Base-by-base conservation (phyloP, 1,139 yeast genomes). In the Nakaseomyces nivariensis region DNA sequence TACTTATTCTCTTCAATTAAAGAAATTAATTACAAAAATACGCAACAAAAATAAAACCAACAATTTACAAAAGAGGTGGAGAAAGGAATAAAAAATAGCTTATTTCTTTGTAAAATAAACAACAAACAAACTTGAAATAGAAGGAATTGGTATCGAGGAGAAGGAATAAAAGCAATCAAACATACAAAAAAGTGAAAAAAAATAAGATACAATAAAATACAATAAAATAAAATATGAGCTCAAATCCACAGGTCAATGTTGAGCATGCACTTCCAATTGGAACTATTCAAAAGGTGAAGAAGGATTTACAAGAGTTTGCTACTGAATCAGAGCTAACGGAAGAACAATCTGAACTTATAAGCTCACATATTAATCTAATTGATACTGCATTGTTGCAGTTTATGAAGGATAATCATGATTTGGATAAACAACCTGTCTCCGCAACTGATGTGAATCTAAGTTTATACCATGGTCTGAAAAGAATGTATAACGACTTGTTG, bases 401-500 rank as follows among this genome's bases (percentile, higher is more conserved):
- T 49, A 52, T 57, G 17, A 54, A 55, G 40, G 68, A 65, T 50
- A 65, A 65, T 49, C 56, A 57, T 41, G 59, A 60, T 52, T 53
- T 61, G 31, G 60, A 57, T 48, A 51, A 50, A 36, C 55, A 46
- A 4, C 58, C 55, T 13, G 51, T 51, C 4, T 54, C 54, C 24
- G 58, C 62, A 17, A 63, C 65, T 8, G 58, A 54, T 31, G 59
- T 59, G 13, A 67, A 64, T 49, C 49, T 55, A 5, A 62, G 63
- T 47, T 51, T 64, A 38, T 62, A 59, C 52, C 52, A 50, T 27
- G 68, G 67, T 3, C 51, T 64, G 48, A 60, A 60, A 34, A 50
- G 58, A 27, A 61, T 64, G 67, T 64, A 64, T 45, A 51, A 52
- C 11, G 64, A 63, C 49, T 63, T 63, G 47, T 51, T 64, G 48